Base-by-base conservation (phyloP, 306 rosid genomes). In the Prunus kanzakura region DNA sequence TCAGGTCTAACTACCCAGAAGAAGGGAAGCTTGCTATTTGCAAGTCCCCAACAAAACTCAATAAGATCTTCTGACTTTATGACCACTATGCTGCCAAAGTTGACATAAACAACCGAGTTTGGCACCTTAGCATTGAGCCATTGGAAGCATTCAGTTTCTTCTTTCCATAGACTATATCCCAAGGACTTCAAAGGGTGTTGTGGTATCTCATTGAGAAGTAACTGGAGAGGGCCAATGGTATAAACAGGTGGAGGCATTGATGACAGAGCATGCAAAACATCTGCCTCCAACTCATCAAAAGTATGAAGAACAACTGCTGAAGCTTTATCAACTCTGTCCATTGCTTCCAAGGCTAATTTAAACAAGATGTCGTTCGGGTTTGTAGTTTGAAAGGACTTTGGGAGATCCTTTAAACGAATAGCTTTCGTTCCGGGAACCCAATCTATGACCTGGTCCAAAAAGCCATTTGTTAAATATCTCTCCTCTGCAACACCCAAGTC, bases 261-360 rank as follows among this genome's bases (percentile, higher is more conserved):
- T 32, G 76, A 72, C 20, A 72, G 49, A 56, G 76, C 65, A 35
- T 60, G 19, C 56, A 73, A 58, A 60, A 73, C 56, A 58, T 73
- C 69, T 6, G n/a, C 15, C 25, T 60, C 77, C 56, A 73, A 45
- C 0, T 41, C 56, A 41, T 73, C 51, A 56, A 60, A 73, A 25
- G 57, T 25, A 5, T 58, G 77, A 43, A 73, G 2, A 15, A 73
- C 20, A 23, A 60, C 16, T 23, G 77, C 68, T 41, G 77, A 43
- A 45, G 68, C 77, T 46, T 52, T 19, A 15, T 19, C 4, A 27
- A 35, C 78, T 46, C 4, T 19, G 0, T 46, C 23, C 1, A 11
- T 4, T 74, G 71, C 57, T 49, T 74, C 78, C 61, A 47, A 4
- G 7, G 6, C 1, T 3, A 74, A 29, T 14, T 18, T 74, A n/a